A percentile compares a stretch with the other conserved stretches of the same genome.
Evolutionary conservation across 495 filamentous ascomycete genomes (phyloP).

Genomic region (Penicillium manginii): DNA sequence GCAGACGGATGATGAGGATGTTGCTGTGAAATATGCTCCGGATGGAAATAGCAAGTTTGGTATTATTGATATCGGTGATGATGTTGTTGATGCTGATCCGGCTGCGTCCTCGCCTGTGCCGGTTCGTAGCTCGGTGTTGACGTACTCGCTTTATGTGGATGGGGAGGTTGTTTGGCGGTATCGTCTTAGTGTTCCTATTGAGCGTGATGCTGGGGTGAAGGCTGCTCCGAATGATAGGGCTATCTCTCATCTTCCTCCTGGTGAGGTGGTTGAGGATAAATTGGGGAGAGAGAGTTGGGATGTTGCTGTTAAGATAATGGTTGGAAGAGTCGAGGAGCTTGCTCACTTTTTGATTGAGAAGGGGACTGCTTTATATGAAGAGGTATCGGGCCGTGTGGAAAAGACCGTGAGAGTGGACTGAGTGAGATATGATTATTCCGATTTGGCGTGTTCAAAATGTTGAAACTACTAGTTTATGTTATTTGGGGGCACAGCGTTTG

Average conservation of each 20-base stretch:
- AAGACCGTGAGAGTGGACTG: constrained; percentile 23
- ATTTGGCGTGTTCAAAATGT: no score
- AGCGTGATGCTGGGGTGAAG: neutral
- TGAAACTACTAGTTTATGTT: no score
- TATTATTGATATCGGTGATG: constrained; percentile 77
- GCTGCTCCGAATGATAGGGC: neutral
- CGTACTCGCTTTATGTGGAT: constrained; percentile 83
- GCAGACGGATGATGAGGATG: constrained; percentile 77
- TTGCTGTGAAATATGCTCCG: constrained; percentile 82
- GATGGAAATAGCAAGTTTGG: constrained; percentile 91
- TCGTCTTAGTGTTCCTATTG: constrained; percentile 42
- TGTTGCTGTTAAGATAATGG: constrained; percentile 18
- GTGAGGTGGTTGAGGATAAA: constrained; percentile 36
- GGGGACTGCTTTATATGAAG: constrained; percentile 12
- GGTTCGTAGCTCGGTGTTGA: constrained; percentile 58
- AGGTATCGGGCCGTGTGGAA: constrained; percentile 13
- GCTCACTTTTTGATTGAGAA: constrained; percentile 5
- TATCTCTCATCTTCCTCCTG: constrained; percentile 23
- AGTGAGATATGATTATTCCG: neutral
- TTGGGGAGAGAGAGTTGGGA: constrained; percentile 19
- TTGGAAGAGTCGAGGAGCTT: constrained; percentile 26
- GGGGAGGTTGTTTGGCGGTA: constrained; percentile 77
- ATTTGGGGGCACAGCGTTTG: no score
- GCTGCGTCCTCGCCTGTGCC: constrained; percentile 25
- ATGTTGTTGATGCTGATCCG: constrained; percentile 56